phyloP scores from a whole-genome alignment of 352 stramenopile genomes.

The Globisporangium iwayamae region DNA sequence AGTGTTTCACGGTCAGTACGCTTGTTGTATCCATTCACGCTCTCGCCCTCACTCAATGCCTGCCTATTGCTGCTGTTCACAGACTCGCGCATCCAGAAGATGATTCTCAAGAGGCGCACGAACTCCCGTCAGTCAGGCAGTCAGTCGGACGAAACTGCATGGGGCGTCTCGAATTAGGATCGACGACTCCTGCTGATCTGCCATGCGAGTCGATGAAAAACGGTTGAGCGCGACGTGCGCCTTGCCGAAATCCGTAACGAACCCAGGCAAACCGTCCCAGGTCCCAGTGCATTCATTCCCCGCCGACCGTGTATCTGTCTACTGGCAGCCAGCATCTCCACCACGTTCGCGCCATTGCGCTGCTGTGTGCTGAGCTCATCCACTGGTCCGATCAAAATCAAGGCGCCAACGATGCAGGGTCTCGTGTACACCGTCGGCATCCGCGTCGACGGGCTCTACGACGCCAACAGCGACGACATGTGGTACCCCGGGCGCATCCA shows the following conservation, averaged over 20 bases:
- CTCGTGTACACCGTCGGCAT: slow-evolving; percentile 34
- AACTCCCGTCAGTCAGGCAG: too few relatives aligned
- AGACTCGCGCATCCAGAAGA: too few relatives aligned
- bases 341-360: neutral
- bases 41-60: neutral
- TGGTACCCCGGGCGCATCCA: slow-evolving; percentile 69
- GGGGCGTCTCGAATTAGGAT: neutral
- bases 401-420: slow-evolving; percentile 7
- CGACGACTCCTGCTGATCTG: too few relatives aligned
- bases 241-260: too few relatives aligned
- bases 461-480: slow-evolving; percentile 73
- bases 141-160: neutral
- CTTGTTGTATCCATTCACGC: neutral
- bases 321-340: neutral
- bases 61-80: too few relatives aligned
- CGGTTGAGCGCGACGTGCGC: too few relatives aligned
- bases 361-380: neutral
- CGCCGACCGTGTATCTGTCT: too few relatives aligned
- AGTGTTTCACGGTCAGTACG: neutral
- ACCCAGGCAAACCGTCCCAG: too few relatives aligned
- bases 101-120: neutral
- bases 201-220: too few relatives aligned
- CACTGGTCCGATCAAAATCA: neutral
- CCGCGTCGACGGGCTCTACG: slow-evolving; percentile 79
- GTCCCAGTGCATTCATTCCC: too few relatives aligned